These are phyloP conservation scores for Candida krabiensis DNA, from an alignment of 805 yeast genomes.

Conservation along the genomic window DNA sequence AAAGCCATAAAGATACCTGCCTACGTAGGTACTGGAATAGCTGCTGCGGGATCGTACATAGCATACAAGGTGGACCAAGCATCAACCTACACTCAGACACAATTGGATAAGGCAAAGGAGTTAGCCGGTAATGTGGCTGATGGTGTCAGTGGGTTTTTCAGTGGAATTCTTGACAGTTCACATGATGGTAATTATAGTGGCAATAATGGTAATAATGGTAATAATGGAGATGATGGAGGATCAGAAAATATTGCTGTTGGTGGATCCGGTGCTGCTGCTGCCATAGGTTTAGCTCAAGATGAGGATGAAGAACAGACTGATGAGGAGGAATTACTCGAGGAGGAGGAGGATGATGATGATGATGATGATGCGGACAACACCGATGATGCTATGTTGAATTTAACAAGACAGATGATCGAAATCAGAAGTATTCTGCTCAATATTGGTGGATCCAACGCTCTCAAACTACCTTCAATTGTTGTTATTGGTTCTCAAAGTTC, in stretches of 20 bases:
- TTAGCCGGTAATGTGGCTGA: constrained; percentile 53
- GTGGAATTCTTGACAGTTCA: constrained; percentile 25
- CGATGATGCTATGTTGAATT: constrained; percentile 78
- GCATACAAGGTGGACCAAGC: constrained; percentile 93
- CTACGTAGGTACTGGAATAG: constrained; percentile 83
- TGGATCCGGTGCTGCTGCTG: constrained; percentile 60
- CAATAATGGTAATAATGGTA: constrained; percentile 35
- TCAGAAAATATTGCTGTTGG: constrained; percentile 41
- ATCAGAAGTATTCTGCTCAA: constrained; percentile 76
- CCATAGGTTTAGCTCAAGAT: constrained; percentile 34
- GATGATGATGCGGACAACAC: constrained; percentile 50
- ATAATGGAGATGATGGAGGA: constrained; percentile 29
- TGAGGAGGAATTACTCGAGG: constrained; percentile 30
- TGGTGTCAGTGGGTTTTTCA: constrained; percentile 38
- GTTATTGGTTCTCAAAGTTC: constrained; percentile 97
- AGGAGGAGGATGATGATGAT: constrained; percentile 44
- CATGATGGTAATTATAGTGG: constrained; percentile 32
- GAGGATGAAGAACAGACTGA: constrained; percentile 29
- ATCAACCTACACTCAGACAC: constrained; percentile 65
- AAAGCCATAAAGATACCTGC: constrained; percentile 68
- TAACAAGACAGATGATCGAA: constrained; percentile 97
- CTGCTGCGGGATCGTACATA: constrained; percentile 92
- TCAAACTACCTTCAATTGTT: constrained; percentile 90
- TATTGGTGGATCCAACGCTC: constrained; percentile 69
- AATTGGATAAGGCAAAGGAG: constrained; percentile 61